Percentiles rank a stretch among this genome's conserved stretches.
Conservation (phyloP, 306 rosid genomes). For the Pyrus communis region DNA sequence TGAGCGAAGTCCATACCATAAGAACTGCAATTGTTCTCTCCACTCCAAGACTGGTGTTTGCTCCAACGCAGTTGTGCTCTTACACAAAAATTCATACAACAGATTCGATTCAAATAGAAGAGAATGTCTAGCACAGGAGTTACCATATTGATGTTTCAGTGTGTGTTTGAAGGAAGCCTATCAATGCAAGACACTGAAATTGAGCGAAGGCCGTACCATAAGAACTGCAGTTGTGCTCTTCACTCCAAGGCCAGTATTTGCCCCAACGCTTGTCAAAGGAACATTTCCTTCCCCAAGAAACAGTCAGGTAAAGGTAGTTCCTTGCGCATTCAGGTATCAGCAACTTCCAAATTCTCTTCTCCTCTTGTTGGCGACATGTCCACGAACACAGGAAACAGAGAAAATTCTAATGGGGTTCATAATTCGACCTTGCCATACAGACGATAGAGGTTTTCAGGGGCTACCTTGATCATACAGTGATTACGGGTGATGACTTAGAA, state of each 20-base stretch:
- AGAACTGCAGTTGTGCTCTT: conserved; percentile 31
- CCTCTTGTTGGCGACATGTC: not conserved
- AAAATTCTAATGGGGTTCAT: not conserved
- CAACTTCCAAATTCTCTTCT: not conserved
- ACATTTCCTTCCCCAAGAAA: conserved; percentile 28
- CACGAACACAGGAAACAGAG: not conserved
- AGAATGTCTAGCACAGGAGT: conserved; percentile 35
- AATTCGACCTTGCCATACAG: not conserved
- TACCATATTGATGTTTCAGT: conserved; percentile 27
- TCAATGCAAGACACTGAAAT: conserved; percentile 42
- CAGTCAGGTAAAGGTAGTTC: not conserved
- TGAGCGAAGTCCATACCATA: conserved; percentile 64
- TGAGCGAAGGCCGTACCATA: conserved; percentile 66
- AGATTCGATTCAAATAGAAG: not conserved
- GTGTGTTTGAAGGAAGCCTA: conserved; percentile 56
- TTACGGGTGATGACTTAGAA: not conserved
- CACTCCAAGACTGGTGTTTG: not conserved
- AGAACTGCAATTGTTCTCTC: conserved; percentile 26
- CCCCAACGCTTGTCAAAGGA: conserved; percentile 1
- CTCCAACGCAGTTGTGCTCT: not conserved
- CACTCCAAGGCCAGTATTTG: not conserved
- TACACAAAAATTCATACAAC: not conserved
- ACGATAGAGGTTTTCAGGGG: not conserved
- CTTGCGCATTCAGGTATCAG: not conserved
- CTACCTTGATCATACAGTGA: not conserved